phyloP scores from a whole-genome alignment of 2,329 filamentous ascomycete genomes.

The Malbranchea zuffiana region DNA sequence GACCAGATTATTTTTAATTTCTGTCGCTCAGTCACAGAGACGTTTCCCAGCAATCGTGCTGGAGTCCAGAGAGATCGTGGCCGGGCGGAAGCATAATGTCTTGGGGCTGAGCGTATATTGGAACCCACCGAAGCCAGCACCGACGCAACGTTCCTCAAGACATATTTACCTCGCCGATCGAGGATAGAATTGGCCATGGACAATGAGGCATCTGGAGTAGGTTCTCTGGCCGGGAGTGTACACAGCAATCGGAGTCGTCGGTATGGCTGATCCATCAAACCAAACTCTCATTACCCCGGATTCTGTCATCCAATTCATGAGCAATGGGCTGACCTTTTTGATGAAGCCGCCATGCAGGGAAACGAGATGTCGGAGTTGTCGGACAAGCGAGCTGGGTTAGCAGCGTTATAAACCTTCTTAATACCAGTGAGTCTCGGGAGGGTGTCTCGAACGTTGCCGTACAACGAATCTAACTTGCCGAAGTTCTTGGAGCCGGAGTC shows the following conservation, averaged over 20 bases:
- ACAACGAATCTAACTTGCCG: slow-evolving; percentile 4
- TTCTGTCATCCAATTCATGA: too few relatives aligned
- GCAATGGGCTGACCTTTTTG: slow-evolving; percentile 2
- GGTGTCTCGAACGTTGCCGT: slow-evolving; percentile 24
- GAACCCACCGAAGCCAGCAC: too few relatives aligned
- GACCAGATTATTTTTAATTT: too few relatives aligned
- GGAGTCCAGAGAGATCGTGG: too few relatives aligned
- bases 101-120: too few relatives aligned
- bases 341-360: slow-evolving; percentile 36
- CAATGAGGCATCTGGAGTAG: slow-evolving; percentile 8
- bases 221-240: slow-evolving; percentile 7
- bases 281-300: too few relatives aligned
- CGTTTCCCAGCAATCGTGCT: too few relatives aligned
- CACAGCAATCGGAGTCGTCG: slow-evolving; percentile 9
- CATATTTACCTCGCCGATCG: too few relatives aligned
- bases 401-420: slow-evolving; percentile 89
- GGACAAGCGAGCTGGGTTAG: slow-evolving; percentile 81
- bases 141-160: too few relatives aligned
- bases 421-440: slow-evolving; percentile 58
- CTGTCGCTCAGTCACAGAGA: too few relatives aligned
- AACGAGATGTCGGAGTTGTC: slow-evolving; percentile 56
- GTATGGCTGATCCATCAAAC: too few relatives aligned
- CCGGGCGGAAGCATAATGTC: too few relatives aligned
- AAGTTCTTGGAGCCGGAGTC: slow-evolving; percentile 86
- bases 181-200: slow-evolving; percentile 12